Evolutionary conservation across 371 early-diverging fungal species (phyloP), one percentile per base, ranked within the genome.

Genomic region (Saksenaea vasiformis): DNA sequence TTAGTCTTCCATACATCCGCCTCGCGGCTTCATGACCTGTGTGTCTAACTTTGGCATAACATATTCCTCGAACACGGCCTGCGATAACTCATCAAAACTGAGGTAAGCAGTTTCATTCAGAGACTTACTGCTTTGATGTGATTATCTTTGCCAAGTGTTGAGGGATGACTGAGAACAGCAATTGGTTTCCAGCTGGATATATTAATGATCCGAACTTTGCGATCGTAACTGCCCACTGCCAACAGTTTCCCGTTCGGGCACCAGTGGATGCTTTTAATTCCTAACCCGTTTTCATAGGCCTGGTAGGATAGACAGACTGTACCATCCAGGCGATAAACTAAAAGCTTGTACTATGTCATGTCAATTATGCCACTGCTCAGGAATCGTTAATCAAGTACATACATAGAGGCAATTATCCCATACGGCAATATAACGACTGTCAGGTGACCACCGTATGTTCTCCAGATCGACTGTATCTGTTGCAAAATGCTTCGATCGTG

Each of bases 401-500:
- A 85, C 84, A 61, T 80, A 72, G 36, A 83, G 47, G 27, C 74
- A 74, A 39, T 72, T 74, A 51, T 94, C 94, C 91, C 90, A 93
- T 5, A 83, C 88, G 1, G 82, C 90, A 36, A 95, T 74, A 57
- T 73, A 91, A 56, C 82, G 77, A 27, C 94, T 93, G 67, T 94
- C 87, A 4, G 95, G 94, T 5, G 95, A 94, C 95, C 95, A 94
- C 44, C 74, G 70, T 5, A 95, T 58, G 56, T 90, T 85, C 10
- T 80, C 83, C 35, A 88, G 53, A 69, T 95, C 94, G 1, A 69
- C 65, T 0, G 91, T 92, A 27, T 90, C 90, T 8, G 88, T 62
- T 13, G 77, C 81, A 60, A 93, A 87, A 31, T 85, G 79, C 85
- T 91, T 61, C 31, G 0, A 31, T 39, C 31, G 60, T 60, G 53